A percentile compares a stretch with the other conserved stretches of the same genome.
phyloP scores from a whole-genome alignment of 1,139 yeast species.

The Kluyveromyces sp. region DNA sequence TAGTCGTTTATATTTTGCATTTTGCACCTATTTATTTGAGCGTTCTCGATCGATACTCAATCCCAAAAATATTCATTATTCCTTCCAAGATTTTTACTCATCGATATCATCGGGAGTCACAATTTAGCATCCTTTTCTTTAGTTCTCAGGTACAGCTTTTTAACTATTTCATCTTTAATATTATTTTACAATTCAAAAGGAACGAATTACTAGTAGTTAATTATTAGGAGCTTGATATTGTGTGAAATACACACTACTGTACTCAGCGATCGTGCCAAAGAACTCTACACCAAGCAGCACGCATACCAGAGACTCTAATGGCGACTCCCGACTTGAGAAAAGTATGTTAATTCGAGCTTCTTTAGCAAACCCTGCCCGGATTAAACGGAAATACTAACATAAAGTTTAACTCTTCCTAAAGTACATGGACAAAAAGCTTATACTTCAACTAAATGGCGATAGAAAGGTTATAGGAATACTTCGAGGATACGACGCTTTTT shows the following conservation, averaged over 20 bases:
- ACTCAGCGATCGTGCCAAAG: no score
- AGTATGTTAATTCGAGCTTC: constrained; percentile 1
- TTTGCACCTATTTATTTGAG: not conserved
- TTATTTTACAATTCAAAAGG: not conserved
- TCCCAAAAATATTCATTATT: not conserved
- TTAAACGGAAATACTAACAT: not conserved
- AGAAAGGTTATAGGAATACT: constrained; percentile 66
- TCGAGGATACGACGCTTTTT: constrained; percentile 70
- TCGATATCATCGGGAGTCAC: no score
- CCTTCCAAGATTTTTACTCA: no score
- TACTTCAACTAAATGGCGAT: constrained; percentile 66
- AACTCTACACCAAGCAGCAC: no score
- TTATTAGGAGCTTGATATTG: no score
- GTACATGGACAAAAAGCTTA: constrained; percentile 68
- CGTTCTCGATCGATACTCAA: not conserved
- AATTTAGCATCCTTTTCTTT: not conserved
- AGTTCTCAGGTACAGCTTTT: no score
- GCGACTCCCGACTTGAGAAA: constrained; percentile 7
- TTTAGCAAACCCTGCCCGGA: not conserved
- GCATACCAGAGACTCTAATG: not conserved
- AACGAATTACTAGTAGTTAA: not conserved
- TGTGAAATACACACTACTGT: no score
- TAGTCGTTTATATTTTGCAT: not conserved
- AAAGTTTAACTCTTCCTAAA: not conserved
- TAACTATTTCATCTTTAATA: not conserved